These are phyloP conservation scores for Goniomonas avonlea DNA, from an alignment of 78 protist genomes.

Conservation along the genomic window DNA sequence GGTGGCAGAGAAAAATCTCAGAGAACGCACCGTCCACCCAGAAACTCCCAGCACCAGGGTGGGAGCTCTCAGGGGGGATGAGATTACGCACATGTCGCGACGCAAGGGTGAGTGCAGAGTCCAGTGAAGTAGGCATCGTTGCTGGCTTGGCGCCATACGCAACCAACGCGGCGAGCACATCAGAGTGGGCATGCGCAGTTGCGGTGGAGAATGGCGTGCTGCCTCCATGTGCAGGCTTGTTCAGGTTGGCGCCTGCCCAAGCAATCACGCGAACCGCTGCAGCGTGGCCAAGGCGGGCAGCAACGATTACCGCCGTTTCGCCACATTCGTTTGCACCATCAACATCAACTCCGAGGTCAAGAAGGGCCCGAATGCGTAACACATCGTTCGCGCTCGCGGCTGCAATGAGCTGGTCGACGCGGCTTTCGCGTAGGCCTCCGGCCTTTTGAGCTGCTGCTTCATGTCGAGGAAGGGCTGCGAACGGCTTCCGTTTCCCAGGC, in stretches of 20 bases:
- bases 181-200: neutral
- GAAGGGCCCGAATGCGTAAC: neutral
- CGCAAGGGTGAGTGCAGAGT: no score
- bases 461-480: no score
- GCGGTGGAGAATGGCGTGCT: neutral
- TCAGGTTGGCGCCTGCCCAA: neutral
- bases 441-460: neutral
- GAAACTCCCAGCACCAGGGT: neutral
- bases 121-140: no score
- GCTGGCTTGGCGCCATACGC: neutral
- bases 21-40: neutral
- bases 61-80: no score
- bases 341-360: neutral
- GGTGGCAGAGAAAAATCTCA: neutral
- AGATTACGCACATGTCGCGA: no score
- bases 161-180: neutral
- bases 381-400: neutral
- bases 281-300: neutral
- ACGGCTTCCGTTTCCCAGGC: no score
- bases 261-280: neutral
- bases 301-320: neutral
- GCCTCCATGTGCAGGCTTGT: neutral
- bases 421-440: neutral
- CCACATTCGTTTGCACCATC: neutral
- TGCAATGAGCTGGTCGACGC: no score